These are phyloP conservation scores for Kwoniella sp. DNA, from an alignment of 768 basidiomycete genomes.

Conservation along the genomic window DNA sequence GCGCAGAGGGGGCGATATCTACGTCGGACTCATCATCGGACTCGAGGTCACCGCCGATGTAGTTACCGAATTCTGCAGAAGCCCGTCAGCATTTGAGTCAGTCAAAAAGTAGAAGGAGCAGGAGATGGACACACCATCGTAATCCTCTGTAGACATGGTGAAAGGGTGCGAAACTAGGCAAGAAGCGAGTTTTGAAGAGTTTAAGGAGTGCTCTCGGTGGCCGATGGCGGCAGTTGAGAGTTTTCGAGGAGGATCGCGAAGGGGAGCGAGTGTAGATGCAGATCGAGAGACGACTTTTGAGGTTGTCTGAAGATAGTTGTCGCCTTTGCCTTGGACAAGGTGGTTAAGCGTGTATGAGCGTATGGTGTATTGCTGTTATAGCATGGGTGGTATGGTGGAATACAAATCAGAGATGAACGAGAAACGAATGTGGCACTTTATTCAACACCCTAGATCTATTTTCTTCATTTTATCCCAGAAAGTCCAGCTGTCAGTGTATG, in stretches of 20 bases:
- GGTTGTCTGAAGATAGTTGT: not conserved
- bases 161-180: not conserved
- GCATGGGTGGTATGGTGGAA: not conserved
- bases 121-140: conserved; percentile 49
- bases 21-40: conserved; percentile 71
- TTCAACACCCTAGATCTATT: conserved; percentile 4
- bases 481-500: conserved; percentile 1
- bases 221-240: not conserved
- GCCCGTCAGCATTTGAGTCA: conserved; percentile 5
- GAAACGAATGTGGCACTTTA: conserved; percentile 20
- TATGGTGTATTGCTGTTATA: not conserved
- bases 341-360: too few relatives aligned
- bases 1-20: conserved; percentile 55
- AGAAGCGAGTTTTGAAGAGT: not conserved
- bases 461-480: conserved; percentile 32
- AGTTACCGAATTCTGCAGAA: conserved; percentile 79
- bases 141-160: conserved; percentile 57
- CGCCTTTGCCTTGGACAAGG: not conserved
- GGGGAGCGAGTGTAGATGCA: not conserved
- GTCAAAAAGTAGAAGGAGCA: not conserved
- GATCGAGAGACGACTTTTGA: not conserved
- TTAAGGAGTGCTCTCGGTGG: not conserved
- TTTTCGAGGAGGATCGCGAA: not conserved
- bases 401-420: conserved; percentile 2
- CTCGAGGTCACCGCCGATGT: conserved; percentile 91